phyloP scores from a whole-genome alignment of 2,329 filamentous ascomycete species.

The Colletotrichum lini region DNA sequence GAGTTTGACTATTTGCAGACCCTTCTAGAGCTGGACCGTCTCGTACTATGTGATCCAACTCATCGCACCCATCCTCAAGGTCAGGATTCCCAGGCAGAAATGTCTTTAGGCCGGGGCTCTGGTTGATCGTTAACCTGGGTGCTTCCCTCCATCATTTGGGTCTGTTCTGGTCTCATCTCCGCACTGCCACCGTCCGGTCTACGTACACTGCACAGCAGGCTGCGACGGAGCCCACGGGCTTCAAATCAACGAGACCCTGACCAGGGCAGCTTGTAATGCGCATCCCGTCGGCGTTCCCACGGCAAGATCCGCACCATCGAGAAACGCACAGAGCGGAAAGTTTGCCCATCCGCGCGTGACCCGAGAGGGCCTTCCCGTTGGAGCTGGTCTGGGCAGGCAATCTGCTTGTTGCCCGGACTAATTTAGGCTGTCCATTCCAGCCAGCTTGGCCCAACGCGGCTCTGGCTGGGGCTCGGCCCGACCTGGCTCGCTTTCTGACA shows the following conservation, averaged over 20 bases:
- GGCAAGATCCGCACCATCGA: slow-evolving; percentile 38
- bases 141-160: slow-evolving; percentile 6
- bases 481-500: slow-evolving; percentile 12
- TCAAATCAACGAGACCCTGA: slow-evolving; percentile 25
- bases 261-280: slow-evolving; percentile 9
- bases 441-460: slow-evolving; percentile 9
- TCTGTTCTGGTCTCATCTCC: slow-evolving; percentile 17
- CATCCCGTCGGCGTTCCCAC: slow-evolving; percentile 4
- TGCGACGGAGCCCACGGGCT: slow-evolving; percentile 11
- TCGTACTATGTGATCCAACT: background rate
- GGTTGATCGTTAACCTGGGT: background rate
- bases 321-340: slow-evolving; percentile 19
- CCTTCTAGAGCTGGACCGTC: background rate
- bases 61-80: background rate
- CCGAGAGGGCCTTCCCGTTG: slow-evolving; percentile 20
- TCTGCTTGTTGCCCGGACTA: slow-evolving; percentile 23
- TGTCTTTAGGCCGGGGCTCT: slow-evolving; percentile 1
- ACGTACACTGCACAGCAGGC: background rate
- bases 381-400: slow-evolving; percentile 25
- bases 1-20: background rate
- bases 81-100: slow-evolving; percentile 2
- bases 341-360: slow-evolving; percentile 26
- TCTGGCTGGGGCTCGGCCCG: slow-evolving; percentile 28
- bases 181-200: slow-evolving; percentile 9
- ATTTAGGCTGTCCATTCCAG: slow-evolving; percentile 13